Evolutionary conservation across 495 filamentous ascomycete species (phyloP), one percentile per base, ranked within the genome.

Genomic region (Paragyromitra xinjiangensis): DNA sequence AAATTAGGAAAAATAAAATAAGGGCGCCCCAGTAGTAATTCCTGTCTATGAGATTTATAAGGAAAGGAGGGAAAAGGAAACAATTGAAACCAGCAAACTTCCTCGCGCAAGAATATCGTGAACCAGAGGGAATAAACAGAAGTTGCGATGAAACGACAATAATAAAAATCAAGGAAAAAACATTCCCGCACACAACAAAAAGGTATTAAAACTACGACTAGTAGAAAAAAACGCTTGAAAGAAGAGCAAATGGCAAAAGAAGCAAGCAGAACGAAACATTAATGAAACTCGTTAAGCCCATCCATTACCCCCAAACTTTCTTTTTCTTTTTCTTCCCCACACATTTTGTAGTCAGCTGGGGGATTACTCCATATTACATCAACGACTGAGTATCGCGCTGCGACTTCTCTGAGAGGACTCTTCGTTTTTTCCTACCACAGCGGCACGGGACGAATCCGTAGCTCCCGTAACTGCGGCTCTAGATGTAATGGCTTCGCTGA

Each of bases 21-120:
- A 72, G 45, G 66, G 66, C 77, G 75, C 77, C 77, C 77, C 77
- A 79, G 77, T 79, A 59, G 53, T 79, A 78, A 73, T 77, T 77
- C 74, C 77, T 78, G 44, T 79, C 77, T 79, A 79, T 79, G 62
- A 63, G 55, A 53, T 78, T 72, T 70, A 68, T 66, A 79, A 76
- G 45, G 55, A 59, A 73, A 51, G 16, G 26, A 7, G 26, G 6
- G 76, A 64, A 77, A 64, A 8, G 29, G 56, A 71, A 78, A 8
- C 44, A 64, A 50, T 8, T 24, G 40, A 56, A 75, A 59, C 39
- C 22, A 65, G 44, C 37, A 37, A 73, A 61, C 69, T 69, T 53
- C 72, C 59, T 51, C 55, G 22, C 26, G 24, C 39, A 56, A 48
- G 26, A 64, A 59, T 45, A 40, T 55, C 22, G 9, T 16, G 6